Evolutionary conservation across 352 stramenopile species (phyloP).

Genomic region (Pythium pyrilobum): DNA sequence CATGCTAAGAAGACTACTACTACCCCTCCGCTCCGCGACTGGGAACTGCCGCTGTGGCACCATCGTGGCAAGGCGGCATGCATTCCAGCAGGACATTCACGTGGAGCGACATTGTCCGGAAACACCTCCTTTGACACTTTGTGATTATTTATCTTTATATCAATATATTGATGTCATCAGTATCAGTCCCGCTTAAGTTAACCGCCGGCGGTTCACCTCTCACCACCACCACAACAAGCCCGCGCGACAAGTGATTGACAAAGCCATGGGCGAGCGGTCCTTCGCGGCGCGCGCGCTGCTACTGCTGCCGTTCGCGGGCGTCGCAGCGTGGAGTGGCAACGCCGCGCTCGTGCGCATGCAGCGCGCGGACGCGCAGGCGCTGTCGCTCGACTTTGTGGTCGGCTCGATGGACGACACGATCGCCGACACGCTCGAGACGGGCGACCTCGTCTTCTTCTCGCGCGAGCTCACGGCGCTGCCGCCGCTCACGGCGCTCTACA

Average conservation of each 20-base stretch:
- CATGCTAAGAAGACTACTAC: too few relatives aligned
- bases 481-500: constrained; percentile 66
- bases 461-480: constrained; percentile 68
- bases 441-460: constrained; percentile 75
- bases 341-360: constrained; percentile 46
- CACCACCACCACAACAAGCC: too few relatives aligned
- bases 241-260: too few relatives aligned
- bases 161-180: too few relatives aligned
- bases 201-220: not conserved
- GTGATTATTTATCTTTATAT: too few relatives aligned
- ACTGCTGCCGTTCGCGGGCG: constrained; percentile 51
- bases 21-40: too few relatives aligned
- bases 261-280: constrained; percentile 12
- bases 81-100: too few relatives aligned
- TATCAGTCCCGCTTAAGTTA: not conserved
- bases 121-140: too few relatives aligned
- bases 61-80: too few relatives aligned
- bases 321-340: constrained; percentile 69
- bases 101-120: too few relatives aligned
- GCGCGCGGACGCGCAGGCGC: constrained; percentile 25
- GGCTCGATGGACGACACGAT: constrained; percentile 86
- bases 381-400: constrained; percentile 53
- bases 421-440: constrained; percentile 82
- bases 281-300: constrained; percentile 35
- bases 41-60: too few relatives aligned